Conservation (phyloP, 768 basidiomycete genomes). For the Mycena chlorophos region DNA sequence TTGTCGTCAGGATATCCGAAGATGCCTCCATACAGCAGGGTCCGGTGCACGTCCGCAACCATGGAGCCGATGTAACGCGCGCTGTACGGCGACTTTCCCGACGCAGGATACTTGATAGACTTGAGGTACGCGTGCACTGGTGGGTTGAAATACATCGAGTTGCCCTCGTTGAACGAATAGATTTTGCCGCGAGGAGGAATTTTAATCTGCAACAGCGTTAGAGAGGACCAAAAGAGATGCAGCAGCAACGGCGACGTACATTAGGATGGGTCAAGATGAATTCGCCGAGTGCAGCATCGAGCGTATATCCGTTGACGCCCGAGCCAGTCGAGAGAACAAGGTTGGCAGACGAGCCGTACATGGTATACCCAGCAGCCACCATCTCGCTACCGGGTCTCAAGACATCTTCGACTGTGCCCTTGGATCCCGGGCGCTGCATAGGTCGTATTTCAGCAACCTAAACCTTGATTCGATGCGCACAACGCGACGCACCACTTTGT, state of each 20-base stretch:
- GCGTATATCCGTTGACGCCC: conserved; percentile 97
- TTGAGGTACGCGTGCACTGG: conserved; percentile 82
- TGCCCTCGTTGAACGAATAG: conserved; percentile 99
- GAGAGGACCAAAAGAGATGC: conserved; percentile 5
- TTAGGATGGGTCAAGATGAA: conserved; percentile 99
- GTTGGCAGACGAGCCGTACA: conserved; percentile 96
- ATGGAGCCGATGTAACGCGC: conserved; percentile 96
- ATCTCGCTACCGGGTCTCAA: conserved; percentile 92
- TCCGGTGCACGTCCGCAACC: conserved; percentile 98
- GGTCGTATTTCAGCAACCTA: neutral
- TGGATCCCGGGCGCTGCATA: conserved; percentile 67
- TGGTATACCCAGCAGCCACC: conserved; percentile 98
- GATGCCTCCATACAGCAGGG: conserved; percentile 95
- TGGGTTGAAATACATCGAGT: conserved; percentile 88
- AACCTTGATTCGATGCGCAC: neutral
- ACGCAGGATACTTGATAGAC: conserved; percentile 85
- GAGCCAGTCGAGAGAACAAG: conserved; percentile 92
- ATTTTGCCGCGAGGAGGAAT: conserved; percentile 96
- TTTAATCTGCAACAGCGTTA: conserved; percentile 60
- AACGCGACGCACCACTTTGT: conserved; percentile 69
- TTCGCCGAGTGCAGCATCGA: conserved; percentile 93
- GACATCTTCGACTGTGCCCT: conserved; percentile 83
- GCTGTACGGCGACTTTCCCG: conserved; percentile 82
- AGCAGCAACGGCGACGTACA: conserved; percentile 41
- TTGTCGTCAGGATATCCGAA: conserved; percentile 98